Base-by-base conservation (phyloP, 2,329 filamentous ascomycete species). In the Pseudophaeomoniella oleicola region DNA sequence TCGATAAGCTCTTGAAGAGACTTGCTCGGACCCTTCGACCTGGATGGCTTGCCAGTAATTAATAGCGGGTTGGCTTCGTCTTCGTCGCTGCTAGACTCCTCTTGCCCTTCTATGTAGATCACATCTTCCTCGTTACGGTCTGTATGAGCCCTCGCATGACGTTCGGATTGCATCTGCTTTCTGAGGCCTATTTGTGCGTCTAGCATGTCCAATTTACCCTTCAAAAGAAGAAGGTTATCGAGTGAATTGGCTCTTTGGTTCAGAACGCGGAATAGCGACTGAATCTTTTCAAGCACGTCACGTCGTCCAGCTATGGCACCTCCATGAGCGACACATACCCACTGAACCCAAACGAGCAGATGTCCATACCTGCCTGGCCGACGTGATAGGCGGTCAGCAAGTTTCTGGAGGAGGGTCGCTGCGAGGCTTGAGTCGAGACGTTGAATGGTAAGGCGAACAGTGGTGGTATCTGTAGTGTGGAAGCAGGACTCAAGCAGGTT, bases 321-420 rank as follows among this genome's bases (percentile, higher is more conserved):
- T 46, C 90, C 90, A 53, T 98, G 90, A 2, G 83, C 79, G 19
- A 94, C 76, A 37, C 94, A 72, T 1, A 85, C 88, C 84, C 86
- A 94, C 59, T 94, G 87, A 31, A 96, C 81, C 87, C 90, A 98
- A 12, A 81, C 75, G 71, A 94, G 87, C 19, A 98, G 72, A 52
- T 79, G 83, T 36, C 87, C 86, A 11, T 90, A 88, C 37, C 90
- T 75, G 3, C 88, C 90, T 1, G 90, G 90, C 32, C 85, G 76
- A 46, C 81, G 75, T 59, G 94, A 80, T 54, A 98, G 73, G 40
- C 87, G 74, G 47, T 92, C 81, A 5, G 90, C 84, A 36, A 98
- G 72, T 57, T 84, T 86, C 50, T 78, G 76, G 39, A 98, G 72
- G 6, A 98, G 71, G 5, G 65, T 71, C 22, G 77, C 79, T 4